Evolutionary conservation across 441 rosid species (phyloP), one percentile per base, ranked within the genome.

Genomic region (Mallotus repandus): DNA sequence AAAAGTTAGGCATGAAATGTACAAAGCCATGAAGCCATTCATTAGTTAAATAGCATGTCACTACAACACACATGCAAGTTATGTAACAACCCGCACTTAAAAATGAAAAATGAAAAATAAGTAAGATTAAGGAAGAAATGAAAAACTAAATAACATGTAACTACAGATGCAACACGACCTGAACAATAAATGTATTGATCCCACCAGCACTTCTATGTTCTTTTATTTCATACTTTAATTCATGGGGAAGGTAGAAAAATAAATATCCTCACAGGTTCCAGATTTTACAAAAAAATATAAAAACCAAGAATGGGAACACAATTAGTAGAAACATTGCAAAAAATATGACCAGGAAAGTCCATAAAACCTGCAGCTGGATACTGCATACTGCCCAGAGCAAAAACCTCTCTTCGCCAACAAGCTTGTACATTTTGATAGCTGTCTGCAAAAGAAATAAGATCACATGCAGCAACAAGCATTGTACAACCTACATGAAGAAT

Each of bases 301-400:
- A 14, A 49, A 12, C 13, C 70, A 54, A 66, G 13, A 53, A 59
- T 1, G 10, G 35, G 21, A 32, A 11, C 35, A 52, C 18, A 25
- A 13, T 19, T 10, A 21, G 18, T 46, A 32, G 21, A 35, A 25
- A 56, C 11, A 25, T 4, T 35, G 12, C 4, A 25, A 29, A 25
- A 43, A 75, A 38, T 4, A 7, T 21, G 10, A 59, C 65, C 9
- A 66, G 16, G 55, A 58, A 59, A 53, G 66, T 43, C 46, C n/a
- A 70, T 46, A 18, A 59, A 86, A 96, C 99, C 91, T 96, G 99
- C 77, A 96, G 88, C 60, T 96, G 99, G 84, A 96, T 91, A 90
- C 98, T 96, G 85, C 98, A 94, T 80, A 96, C 98, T 56, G 99
- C 98, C 99, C 99, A 94, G 48, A 96, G 98, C 86, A 94, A 80